Conservation (phyloP, 495 filamentous ascomycete species). For the Penicillium diatomitis region DNA sequence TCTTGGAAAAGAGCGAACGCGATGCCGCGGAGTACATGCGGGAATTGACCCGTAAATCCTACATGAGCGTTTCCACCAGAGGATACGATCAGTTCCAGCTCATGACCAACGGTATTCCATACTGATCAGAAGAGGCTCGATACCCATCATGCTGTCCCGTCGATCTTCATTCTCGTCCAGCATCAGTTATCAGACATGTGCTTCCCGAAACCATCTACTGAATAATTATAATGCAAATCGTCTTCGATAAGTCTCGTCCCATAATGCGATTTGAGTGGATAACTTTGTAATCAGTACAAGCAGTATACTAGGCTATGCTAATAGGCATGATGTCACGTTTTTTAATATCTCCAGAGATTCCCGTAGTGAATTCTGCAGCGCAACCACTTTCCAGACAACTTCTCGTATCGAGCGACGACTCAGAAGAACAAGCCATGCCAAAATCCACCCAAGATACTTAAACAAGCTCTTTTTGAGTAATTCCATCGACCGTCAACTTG, state of each 20-base stretch:
- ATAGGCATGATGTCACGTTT: no score
- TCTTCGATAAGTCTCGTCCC: no score
- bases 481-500: slow-evolving; percentile 42
- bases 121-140: slow-evolving; percentile 30
- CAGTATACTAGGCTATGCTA: no score
- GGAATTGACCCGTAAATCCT: slow-evolving; percentile 78
- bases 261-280: no score
- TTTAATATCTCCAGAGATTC: no score
- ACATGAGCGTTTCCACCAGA: slow-evolving; percentile 78
- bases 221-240: no score
- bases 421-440: neutral
- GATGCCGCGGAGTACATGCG: slow-evolving; percentile 94
- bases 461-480: slow-evolving; percentile 14
- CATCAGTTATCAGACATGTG: neutral
- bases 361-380: no score
- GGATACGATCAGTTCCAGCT: slow-evolving; percentile 97
- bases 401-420: no score
- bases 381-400: no score
- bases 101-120: slow-evolving; percentile 95
- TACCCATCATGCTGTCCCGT: neutral
- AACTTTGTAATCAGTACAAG: no score
- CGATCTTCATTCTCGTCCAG: neutral
- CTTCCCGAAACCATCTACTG: neutral
- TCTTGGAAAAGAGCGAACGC: slow-evolving; percentile 83
- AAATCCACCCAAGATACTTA: neutral